phyloP scores from a whole-genome alignment of 257 asterid species.

The Ilex aquifolium region DNA sequence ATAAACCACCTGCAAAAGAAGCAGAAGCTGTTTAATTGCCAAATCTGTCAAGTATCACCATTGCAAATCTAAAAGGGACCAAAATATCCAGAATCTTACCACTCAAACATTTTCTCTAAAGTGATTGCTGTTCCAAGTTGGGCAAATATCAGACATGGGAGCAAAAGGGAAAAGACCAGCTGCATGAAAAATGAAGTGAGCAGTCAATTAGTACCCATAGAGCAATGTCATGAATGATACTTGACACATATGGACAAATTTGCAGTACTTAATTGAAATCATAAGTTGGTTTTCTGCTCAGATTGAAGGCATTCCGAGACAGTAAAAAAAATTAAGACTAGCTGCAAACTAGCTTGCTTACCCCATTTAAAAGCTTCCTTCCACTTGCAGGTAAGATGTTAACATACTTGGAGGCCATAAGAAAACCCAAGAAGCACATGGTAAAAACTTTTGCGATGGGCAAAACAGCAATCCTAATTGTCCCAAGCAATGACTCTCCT shows the following conservation, averaged over 20 bases:
- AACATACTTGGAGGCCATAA: conserved; percentile 93
- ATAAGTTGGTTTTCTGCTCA: too few relatives aligned
- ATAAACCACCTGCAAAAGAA: conserved; percentile 88
- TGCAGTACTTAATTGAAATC: not conserved
- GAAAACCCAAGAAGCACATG: conserved; percentile 79
- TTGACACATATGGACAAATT: not conserved
- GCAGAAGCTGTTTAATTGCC: not conserved
- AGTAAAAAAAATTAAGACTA: too few relatives aligned
- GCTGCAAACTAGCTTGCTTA: conserved; percentile 13
- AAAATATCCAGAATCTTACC: conserved; percentile 35
- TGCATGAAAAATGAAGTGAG: conserved; percentile 24
- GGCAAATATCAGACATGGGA: conserved; percentile 92
- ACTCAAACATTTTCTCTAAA: conserved; percentile 60
- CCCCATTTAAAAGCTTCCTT: conserved; percentile 97
- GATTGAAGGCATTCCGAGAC: too few relatives aligned
- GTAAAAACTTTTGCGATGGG: conserved; percentile 97
- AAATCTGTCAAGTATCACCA: not conserved
- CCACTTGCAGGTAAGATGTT: conserved; percentile 82
- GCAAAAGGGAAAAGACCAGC: conserved; percentile 95
- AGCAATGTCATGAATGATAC: too few relatives aligned
- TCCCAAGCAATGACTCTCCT: conserved; percentile 68
- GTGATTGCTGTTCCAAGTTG: conserved; percentile 94
- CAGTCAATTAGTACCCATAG: not conserved
- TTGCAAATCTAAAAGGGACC: not conserved
- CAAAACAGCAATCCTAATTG: conserved; percentile 80